phyloP scores from a whole-genome alignment of 2,329 filamentous ascomycete species.

The Xylaria sp. region DNA sequence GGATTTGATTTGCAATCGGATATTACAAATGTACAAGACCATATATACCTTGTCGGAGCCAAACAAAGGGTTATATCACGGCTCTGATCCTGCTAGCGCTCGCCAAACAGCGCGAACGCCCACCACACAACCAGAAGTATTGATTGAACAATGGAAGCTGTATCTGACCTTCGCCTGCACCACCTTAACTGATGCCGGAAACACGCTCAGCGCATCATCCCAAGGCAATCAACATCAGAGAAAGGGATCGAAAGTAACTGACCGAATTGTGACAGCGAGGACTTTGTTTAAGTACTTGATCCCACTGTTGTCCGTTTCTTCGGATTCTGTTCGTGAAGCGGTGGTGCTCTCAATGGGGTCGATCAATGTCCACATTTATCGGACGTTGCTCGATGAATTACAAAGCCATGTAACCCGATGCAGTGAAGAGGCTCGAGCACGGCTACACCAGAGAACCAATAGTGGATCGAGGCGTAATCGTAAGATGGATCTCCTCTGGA shows the following conservation, averaged over 20 bases:
- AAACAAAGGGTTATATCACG: slow-evolving; percentile 67
- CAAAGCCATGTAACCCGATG: slow-evolving; percentile 85
- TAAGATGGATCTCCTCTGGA: slow-evolving; percentile 84
- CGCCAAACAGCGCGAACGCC: slow-evolving; percentile 60
- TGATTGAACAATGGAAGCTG: slow-evolving; percentile 97
- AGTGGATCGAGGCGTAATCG: slow-evolving; percentile 83
- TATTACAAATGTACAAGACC: slow-evolving; percentile 89
- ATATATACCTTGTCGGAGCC: slow-evolving; percentile 81
- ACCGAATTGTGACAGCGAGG: slow-evolving; percentile 85
- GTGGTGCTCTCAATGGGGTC: slow-evolving; percentile 92
- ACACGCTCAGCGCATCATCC: slow-evolving; percentile 60
- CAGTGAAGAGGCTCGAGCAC: slow-evolving; percentile 84
- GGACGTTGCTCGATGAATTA: slow-evolving; percentile 85
- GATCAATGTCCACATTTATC: slow-evolving; percentile 93
- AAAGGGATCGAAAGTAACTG: slow-evolving; percentile 76
- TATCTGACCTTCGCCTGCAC: slow-evolving; percentile 98
- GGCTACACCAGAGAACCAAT: slow-evolving; percentile 84
- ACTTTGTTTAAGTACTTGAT: slow-evolving; percentile 92
- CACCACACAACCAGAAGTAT: slow-evolving; percentile 79
- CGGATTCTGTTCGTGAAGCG: slow-evolving; percentile 82
- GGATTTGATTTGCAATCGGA: slow-evolving; percentile 89
- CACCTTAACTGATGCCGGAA: slow-evolving; percentile 84
- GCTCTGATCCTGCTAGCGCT: slow-evolving; percentile 62
- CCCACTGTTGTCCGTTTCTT: slow-evolving; percentile 80
- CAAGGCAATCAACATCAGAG: slow-evolving; percentile 75